Base-by-base conservation (phyloP, 176 grass and related monocot genomes). In the Poa annua region DNA sequence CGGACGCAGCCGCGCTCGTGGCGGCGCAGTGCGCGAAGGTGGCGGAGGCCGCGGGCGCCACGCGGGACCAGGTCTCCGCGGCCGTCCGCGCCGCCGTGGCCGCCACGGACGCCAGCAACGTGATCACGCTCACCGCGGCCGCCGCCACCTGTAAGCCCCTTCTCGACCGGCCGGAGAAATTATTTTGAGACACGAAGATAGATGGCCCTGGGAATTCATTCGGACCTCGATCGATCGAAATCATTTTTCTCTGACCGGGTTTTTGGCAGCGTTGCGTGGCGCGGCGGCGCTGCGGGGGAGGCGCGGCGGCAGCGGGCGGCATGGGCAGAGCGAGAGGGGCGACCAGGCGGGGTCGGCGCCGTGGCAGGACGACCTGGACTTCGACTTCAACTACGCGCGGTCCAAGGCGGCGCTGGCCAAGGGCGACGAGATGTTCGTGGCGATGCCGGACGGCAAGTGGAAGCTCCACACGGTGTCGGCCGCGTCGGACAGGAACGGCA, bases 61-160 rank as follows among this genome's bases (percentile, higher is more conserved):
- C 94, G 50, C 88, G 82, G 52, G 89, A 91, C 21, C 91, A 99
- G 86, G 55, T 99, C 63, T 74, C 85, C 11, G 90, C 89, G 0
- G 91, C 89, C 14, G 86, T 99, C 39, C 81, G 83, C 78, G 84
- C 89, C 68, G 93, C 96, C 45, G 79, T 83, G 51, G 87, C 93
- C 14, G 74, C 93, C 17, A 99, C 87, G 5, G 93, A 99, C 81
- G 91, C 93, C 42, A 88, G 86, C 72, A 90, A 90, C 80, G 91
- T 99, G 71, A 86, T 99, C 75, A 99, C 96, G 55, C 93, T 99
- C 85, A 96, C 96, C 34, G 96, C 96, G 15, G 96, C 91, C 49
- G 93, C 96, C 53, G 93, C 93, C 59, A 96, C 96, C 21, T 93
- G 96, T 99, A 93, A 15, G 88, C 3, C 35, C 20, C n/a, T 60